Conservation (phyloP, 768 basidiomycete genomes). For the Psilocybe subaeruginosa region DNA sequence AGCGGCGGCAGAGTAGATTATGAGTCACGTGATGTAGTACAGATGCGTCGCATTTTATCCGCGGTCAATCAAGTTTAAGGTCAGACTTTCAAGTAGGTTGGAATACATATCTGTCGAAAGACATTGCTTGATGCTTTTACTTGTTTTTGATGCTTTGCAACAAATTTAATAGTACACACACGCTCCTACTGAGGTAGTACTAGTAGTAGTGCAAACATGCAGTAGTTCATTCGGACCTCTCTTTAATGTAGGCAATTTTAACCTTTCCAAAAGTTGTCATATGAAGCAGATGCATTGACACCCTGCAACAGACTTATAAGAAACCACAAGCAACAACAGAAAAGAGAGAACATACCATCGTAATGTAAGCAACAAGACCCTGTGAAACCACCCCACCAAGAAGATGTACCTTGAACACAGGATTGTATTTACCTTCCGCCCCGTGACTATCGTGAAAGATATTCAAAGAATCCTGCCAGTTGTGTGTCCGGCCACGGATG, state of each 20-base stretch:
- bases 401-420: constrained; percentile 52
- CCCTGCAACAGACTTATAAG: constrained; percentile 28
- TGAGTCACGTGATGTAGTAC: no score
- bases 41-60: no score
- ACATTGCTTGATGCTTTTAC: no score
- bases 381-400: constrained; percentile 54
- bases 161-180: no score
- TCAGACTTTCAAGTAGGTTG: no score
- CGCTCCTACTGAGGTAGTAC: no score
- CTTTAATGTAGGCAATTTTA: constrained; percentile 12
- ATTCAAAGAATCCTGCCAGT: constrained; percentile 55
- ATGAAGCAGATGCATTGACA: constrained; percentile 40
- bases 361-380: constrained; percentile 56
- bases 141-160: no score
- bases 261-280: constrained; percentile 40
- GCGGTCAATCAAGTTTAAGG: no score
- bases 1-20: no score
- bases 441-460: constrained; percentile 55
- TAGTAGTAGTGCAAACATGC: no score
- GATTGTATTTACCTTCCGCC: constrained; percentile 52
- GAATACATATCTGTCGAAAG: no score
- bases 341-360: constrained; percentile 42
- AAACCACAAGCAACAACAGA: background rate
- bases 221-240: no score
- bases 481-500: constrained; percentile 51